Evolutionary conservation across 768 basidiomycete genomes (phyloP), one percentile per base, ranked within the genome.

Genomic region (Psilocybe cubensis): DNA sequence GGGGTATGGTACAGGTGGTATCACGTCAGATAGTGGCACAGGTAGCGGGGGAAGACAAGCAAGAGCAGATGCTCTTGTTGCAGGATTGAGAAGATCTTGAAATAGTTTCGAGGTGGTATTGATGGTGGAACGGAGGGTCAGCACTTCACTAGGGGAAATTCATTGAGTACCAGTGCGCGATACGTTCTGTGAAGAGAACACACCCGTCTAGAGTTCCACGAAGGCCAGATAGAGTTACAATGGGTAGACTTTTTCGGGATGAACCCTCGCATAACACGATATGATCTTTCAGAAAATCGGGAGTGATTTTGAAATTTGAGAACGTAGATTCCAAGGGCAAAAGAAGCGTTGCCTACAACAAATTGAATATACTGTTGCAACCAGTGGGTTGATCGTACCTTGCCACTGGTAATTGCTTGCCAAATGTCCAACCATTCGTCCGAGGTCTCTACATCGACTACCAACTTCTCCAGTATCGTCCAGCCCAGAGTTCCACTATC

Each of bases 221-320:
- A 24, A 98, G 74, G 4, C 96, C 96, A 0, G 93, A 94, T 31
- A 96, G 73, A 0, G 93, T 93, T 3, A 94, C 80, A 11, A 94
- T 70, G 28, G 82, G 80, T 3, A 82, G 77, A 45, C 76, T 69
- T 31, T 76, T 75, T 21, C 78, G 73, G 1, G 81, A 74, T 14
- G 77, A 67, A 1, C 76, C 77, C 50, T 91, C 85, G 63, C 80
- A 86, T 28, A 94, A 78, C 27, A 85, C 75, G 54, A 96, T 71
- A 68, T 99, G 96, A 66, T 97, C 94, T 67, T 84, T 86, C 27
- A 97, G 75, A 55, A 95, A 86, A 2, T 93, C 89, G 0, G 85
- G 73, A 0, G 89, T 89, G 50, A 94, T 79, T 47, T 76, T 76
- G 17, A 84, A 81, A 18, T 81, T 76, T 24, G 78, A 69, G 2